Evolutionary conservation across 2,329 filamentous ascomycete species (phyloP), one percentile per base, ranked within the genome.

Genomic region (Pseudonectria foliicola): DNA sequence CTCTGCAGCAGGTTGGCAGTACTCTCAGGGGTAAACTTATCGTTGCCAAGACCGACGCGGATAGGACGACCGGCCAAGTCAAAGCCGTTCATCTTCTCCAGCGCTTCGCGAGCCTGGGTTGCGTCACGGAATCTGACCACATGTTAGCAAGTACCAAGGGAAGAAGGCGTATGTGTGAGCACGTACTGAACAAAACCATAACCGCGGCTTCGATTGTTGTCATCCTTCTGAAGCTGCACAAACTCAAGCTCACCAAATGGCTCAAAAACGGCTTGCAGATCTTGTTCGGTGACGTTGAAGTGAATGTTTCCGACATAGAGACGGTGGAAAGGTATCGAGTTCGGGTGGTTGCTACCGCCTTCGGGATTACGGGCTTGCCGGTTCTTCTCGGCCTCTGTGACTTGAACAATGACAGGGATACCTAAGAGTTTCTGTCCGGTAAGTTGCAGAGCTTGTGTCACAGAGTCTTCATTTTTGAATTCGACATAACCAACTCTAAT

Each of bases 11-110:
- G 77, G 67, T 86, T 89, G 62, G 87, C 84, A 64, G 87, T 95
- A 65, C 88, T 92, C 69, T 96, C 92, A 57, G 89, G 85, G 66
- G 89, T 96, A 68, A 96, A 96, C 78, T 96, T 96, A 85, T 98
- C 92, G 71, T 95, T 98, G 66, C 92, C 92, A 70, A 98, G 86
- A 64, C 92, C 92, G 63, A 98, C 93, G 60, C 92, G 88, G 62
- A 98, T 96, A 46, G 89, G 88, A 60, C 92, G 89, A 64, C 89
- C 89, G 55, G 92, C 92, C 52, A 98, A 80, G 66, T 96, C 92
- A 68, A 96, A 98, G 46, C 90, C 89, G 66, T 98, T 98, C 90
- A 98, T 95, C 67, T 95, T 95, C 63, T 95, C 88, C 46, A 98
- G 72, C 43, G 92, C 93, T 62, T 95, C 86, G 58, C 90, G 86